Conservation (phyloP, 495 filamentous ascomycete genomes). For the Halenospora varia region DNA sequence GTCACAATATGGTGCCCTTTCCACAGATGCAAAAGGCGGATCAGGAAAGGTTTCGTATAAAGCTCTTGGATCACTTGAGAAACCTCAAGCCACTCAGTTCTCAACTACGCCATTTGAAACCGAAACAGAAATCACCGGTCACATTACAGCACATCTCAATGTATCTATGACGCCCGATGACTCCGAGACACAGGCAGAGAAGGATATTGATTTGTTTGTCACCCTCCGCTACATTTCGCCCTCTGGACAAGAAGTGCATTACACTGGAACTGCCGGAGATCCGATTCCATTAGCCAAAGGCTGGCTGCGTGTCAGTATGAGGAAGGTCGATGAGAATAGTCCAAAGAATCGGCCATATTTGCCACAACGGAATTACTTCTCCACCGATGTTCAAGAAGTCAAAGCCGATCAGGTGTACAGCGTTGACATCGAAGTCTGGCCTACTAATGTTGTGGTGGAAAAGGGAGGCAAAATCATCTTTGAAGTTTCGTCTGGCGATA, state of each 20-base stretch:
- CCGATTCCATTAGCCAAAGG: slow-evolving; percentile 48
- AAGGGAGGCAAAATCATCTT: slow-evolving; percentile 49
- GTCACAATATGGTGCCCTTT: slow-evolving; percentile 33
- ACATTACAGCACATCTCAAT: slow-evolving; percentile 57
- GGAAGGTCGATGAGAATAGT: slow-evolving; percentile 46
- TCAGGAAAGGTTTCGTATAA: slow-evolving; percentile 39
- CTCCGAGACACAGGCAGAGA: slow-evolving; percentile 22
- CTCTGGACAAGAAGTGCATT: slow-evolving; percentile 55
- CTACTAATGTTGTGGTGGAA: slow-evolving; percentile 60
- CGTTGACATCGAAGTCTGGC: slow-evolving; percentile 67
- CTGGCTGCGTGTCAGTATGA: slow-evolving; percentile 53
- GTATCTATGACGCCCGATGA: slow-evolving; percentile 47
- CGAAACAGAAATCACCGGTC: slow-evolving; percentile 64
- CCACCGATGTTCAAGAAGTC: slow-evolving; percentile 50
- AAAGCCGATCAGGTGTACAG: slow-evolving; percentile 52
- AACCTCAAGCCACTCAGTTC: slow-evolving; percentile 47
- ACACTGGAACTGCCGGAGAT: slow-evolving; percentile 54
- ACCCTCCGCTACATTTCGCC: slow-evolving; percentile 56
- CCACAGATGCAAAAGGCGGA: neutral
- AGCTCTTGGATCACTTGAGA: slow-evolving; percentile 48
- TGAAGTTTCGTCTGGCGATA: slow-evolving; percentile 57
- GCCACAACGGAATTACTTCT: slow-evolving; percentile 58
- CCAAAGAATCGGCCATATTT: slow-evolving; percentile 45
- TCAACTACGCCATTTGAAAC: slow-evolving; percentile 45
- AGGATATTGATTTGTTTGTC: slow-evolving; percentile 63